Conservation (phyloP, 345 rosid genomes). For the Adansonia digitata region DNA sequence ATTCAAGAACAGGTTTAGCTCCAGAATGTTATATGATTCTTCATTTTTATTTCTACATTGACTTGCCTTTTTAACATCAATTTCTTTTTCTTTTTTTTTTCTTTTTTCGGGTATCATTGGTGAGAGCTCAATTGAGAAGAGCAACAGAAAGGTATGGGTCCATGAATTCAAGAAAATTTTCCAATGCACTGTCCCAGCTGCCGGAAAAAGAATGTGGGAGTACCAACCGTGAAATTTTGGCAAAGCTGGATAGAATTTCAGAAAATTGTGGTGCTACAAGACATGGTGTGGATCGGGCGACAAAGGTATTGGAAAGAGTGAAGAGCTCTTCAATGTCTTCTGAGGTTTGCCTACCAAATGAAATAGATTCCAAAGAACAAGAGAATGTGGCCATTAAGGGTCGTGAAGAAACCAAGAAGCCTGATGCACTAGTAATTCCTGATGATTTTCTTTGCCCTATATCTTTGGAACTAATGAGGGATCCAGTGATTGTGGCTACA, state of each 20-base stretch:
- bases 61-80: not conserved
- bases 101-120: conserved; percentile 60
- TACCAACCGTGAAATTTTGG: conserved; percentile 28
- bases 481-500: conserved; percentile 92
- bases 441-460: conserved; percentile 88
- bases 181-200: conserved; percentile 44
- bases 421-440: conserved; percentile 52
- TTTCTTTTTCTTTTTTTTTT: conserved; percentile 8
- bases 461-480: conserved; percentile 85
- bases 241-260: conserved; percentile 25
- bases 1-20: conserved; percentile 72
- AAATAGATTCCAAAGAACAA: conserved; percentile 34
- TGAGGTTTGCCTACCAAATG: conserved; percentile 29
- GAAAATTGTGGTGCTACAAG: conserved; percentile 14
- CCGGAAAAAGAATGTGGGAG: conserved; percentile 31
- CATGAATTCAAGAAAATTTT: conserved; percentile 36
- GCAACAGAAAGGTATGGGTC: conserved; percentile 71
- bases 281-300: conserved; percentile 18
- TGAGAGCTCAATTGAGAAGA: conserved; percentile 70
- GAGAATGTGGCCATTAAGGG: conserved; percentile 36
- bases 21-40: not conserved
- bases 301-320: conserved; percentile 26
- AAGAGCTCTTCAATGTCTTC: conserved; percentile 31
- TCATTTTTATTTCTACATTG: not conserved
- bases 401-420: conserved; percentile 44